Conservation (phyloP, 495 filamentous ascomycete species). For the Lasiosphaeria ovina region DNA sequence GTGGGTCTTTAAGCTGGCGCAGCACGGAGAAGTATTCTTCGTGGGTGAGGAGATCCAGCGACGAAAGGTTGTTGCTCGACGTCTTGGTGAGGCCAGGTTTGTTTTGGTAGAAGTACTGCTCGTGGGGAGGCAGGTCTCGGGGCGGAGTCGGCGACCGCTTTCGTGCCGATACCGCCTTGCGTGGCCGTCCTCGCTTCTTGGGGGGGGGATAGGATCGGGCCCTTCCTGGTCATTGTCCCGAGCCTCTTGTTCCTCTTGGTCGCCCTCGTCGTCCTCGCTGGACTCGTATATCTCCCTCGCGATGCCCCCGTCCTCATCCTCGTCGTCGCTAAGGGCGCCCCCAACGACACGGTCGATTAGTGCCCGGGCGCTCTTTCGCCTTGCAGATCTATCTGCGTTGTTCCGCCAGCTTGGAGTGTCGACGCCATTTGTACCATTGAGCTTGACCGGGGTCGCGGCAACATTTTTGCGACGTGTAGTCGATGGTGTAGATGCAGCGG, state of each 20-base stretch:
- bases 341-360: constrained; percentile 63
- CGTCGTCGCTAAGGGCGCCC: constrained; percentile 68
- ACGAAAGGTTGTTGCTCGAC: constrained; percentile 79
- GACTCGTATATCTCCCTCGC: constrained; percentile 68
- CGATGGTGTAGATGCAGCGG: constrained; percentile 30
- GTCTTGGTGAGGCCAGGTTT: constrained; percentile 76
- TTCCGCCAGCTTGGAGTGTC: constrained; percentile 56
- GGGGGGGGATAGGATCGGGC: constrained; percentile 48
- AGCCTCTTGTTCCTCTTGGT: constrained; percentile 32
- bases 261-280: constrained; percentile 52
- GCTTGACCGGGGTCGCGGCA: constrained; percentile 37
- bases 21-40: constrained; percentile 84
- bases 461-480: constrained; percentile 26
- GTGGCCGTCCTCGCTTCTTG: constrained; percentile 43
- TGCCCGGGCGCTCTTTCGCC: constrained; percentile 76
- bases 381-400: constrained; percentile 78
- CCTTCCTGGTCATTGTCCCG: constrained; percentile 35
- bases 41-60: constrained; percentile 74
- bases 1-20: constrained; percentile 65
- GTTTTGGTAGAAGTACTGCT: constrained; percentile 93
- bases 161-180: constrained; percentile 32
- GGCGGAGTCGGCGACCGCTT: constrained; percentile 79
- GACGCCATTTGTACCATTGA: constrained; percentile 31
- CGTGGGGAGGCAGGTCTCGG: constrained; percentile 74
- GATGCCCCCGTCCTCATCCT: constrained; percentile 70